Evolutionary conservation across 495 filamentous ascomycete genomes (phyloP).

Genomic region (Friedmanniomyces simplex): DNA sequence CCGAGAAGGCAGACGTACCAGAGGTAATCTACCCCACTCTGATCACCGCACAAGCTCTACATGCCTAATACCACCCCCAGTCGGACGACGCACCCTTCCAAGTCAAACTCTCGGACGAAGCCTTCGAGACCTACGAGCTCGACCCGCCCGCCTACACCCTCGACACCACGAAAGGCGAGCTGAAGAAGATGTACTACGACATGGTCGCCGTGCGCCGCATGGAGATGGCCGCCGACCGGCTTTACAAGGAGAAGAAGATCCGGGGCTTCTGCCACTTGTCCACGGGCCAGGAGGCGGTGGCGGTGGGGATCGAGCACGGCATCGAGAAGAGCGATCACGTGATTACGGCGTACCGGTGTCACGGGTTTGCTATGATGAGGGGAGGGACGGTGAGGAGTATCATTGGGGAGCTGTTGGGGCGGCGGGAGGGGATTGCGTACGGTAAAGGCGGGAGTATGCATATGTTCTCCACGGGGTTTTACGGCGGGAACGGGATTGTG

Average conservation of each 20-base stretch:
- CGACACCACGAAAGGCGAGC: slow-evolving; percentile 86
- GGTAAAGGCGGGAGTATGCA: slow-evolving; percentile 99
- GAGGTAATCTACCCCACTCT: slow-evolving; percentile 35
- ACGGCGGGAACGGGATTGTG: slow-evolving; percentile 97
- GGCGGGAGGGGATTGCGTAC: slow-evolving; percentile 92
- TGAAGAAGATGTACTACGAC: slow-evolving; percentile 97
- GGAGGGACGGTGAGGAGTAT: slow-evolving; percentile 84
- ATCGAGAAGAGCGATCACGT: slow-evolving; percentile 83
- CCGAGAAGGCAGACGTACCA: slow-evolving; percentile 72
- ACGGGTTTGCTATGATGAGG: slow-evolving; percentile 96
- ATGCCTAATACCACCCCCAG: slow-evolving; percentile 35
- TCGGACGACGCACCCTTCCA: slow-evolving; percentile 91
- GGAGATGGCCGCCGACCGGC: slow-evolving; percentile 96
- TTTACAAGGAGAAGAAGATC: slow-evolving; percentile 99
- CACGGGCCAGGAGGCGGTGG: slow-evolving; percentile 94
- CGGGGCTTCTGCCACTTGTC: slow-evolving; percentile 98
- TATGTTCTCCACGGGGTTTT: slow-evolving; percentile 98
- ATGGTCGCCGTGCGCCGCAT: slow-evolving; percentile 94
- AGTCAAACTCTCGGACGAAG: slow-evolving; percentile 87
- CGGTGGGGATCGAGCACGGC: slow-evolving; percentile 92
- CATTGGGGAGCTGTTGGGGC: slow-evolving; percentile 91
- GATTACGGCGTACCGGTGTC: slow-evolving; percentile 97
- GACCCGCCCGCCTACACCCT: slow-evolving; percentile 88
- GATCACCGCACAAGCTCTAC: not conserved
- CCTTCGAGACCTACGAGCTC: slow-evolving; percentile 98